Conservation (phyloP, 169 alveolate genomes). For the Plasmodium coatneyi region DNA sequence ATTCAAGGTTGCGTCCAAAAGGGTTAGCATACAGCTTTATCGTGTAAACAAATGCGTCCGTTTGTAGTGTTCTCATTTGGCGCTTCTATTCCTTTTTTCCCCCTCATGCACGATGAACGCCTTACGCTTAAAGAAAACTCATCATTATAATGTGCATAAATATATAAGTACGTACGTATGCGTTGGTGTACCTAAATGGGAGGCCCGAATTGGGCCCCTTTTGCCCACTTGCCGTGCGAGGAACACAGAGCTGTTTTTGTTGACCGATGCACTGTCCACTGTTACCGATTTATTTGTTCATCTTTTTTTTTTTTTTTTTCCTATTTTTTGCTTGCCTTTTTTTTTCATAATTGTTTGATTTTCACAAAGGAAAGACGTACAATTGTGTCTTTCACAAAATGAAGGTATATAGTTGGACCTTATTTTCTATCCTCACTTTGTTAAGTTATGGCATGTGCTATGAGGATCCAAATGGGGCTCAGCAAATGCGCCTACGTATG, state of each 20-base stretch:
- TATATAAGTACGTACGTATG: neutral
- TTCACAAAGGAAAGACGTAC: neutral
- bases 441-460: neutral
- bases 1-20: neutral
- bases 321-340: neutral
- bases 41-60: neutral
- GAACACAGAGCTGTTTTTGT: neutral
- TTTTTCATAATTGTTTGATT: neutral
- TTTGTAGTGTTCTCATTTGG: neutral
- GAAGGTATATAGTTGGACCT: neutral
- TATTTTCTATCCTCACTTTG: neutral
- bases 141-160: neutral
- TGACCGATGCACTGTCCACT: neutral
- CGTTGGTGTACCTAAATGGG: neutral
- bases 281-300: neutral
- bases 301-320: neutral
- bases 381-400: neutral
- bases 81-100: neutral
- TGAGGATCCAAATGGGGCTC: neutral
- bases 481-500: neutral
- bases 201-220: neutral
- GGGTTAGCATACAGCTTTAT: neutral
- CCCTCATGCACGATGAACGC: neutral
- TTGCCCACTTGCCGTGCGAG: neutral
- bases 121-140: neutral